A percentile compares a stretch with the other conserved stretches of the same genome.
These are phyloP conservation scores for Claviceps purpurea DNA, from an alignment of 2,329 filamentous ascomycete genomes.

Conservation along the genomic window DNA sequence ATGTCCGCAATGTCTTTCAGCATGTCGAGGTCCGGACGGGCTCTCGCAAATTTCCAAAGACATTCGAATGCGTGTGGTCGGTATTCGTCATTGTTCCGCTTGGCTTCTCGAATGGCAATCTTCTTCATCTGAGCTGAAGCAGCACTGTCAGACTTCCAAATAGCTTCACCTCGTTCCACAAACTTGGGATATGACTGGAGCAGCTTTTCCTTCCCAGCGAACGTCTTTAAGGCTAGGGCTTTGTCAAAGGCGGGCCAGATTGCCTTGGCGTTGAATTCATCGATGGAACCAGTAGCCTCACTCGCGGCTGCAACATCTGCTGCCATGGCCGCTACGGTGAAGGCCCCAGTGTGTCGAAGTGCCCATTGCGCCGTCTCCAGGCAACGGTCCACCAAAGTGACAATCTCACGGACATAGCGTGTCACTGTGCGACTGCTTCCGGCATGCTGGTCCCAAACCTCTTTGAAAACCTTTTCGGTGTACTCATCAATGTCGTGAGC, in stretches of 20 bases:
- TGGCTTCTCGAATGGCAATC: constrained; percentile 74
- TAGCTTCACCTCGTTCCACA: constrained; percentile 45
- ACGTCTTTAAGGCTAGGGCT: constrained; percentile 76
- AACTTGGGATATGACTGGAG: constrained; percentile 70
- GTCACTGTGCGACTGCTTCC: constrained; percentile 71
- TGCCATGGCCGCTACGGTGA: constrained; percentile 64
- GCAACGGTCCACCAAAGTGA: constrained; percentile 49
- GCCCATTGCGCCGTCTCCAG: constrained; percentile 77
- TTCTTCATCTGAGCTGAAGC: constrained; percentile 60
- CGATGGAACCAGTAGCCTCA: constrained; percentile 44
- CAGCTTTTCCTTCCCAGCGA: constrained; percentile 79
- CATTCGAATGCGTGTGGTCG: constrained; percentile 60
- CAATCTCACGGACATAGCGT: constrained; percentile 75
- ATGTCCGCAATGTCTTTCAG: constrained; percentile 53
- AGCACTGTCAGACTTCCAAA: constrained; percentile 39
- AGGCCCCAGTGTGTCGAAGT: constrained; percentile 76
- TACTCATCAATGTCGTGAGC: constrained; percentile 76
- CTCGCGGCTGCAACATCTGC: constrained; percentile 49
- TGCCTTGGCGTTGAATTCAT: constrained; percentile 41
- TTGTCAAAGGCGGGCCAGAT: constrained; percentile 81
- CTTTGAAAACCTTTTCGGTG: constrained; percentile 64
- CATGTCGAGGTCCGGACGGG: constrained; percentile 56
- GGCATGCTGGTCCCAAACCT: constrained; percentile 84
- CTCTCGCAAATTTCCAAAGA: constrained; percentile 59
- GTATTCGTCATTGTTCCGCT: constrained; percentile 79